phyloP scores from a whole-genome alignment of 768 basidiomycete genomes.

The Boletales sp. region DNA sequence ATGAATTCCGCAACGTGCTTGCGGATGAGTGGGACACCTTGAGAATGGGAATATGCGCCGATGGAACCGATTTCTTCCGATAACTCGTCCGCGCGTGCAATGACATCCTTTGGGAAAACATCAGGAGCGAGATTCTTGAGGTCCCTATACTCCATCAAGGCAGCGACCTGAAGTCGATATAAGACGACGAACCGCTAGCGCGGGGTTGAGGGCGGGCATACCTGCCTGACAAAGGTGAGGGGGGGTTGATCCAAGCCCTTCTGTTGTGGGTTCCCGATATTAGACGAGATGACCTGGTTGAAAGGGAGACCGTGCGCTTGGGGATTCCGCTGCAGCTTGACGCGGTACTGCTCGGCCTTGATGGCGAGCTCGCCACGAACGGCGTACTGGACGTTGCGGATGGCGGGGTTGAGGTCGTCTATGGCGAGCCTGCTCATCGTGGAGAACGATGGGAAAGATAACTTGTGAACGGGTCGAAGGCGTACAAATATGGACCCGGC shows the following conservation, averaged over 20 bases:
- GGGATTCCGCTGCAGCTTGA: conserved; percentile 54
- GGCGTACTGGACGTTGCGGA: conserved; percentile 91
- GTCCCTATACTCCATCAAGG: conserved; percentile 88
- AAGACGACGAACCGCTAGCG: too few relatives aligned
- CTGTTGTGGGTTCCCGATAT: conserved; percentile 98
- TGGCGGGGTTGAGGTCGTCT: conserved; percentile 76
- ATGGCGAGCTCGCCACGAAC: conserved; percentile 97
- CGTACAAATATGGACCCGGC: not conserved
- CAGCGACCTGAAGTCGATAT: conserved; percentile 59
- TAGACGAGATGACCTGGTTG: conserved; percentile 84
- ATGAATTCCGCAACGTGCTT: conserved; percentile 89
- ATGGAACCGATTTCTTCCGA: conserved; percentile 83
- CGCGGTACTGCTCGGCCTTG: conserved; percentile 82
- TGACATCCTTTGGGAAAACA: conserved; percentile 82
- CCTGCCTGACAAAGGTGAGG: conserved; percentile 91
- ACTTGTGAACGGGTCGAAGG: too few relatives aligned
- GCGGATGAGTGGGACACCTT: conserved; percentile 87
- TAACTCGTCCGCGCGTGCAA: conserved; percentile 80
- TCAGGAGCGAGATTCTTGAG: conserved; percentile 72
- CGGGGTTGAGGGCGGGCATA: conserved; percentile 29
- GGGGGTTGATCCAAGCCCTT: conserved; percentile 90
- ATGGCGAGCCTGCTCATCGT: conserved; percentile 59
- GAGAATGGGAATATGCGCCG: conserved; percentile 94
- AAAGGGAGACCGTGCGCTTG: conserved; percentile 66
- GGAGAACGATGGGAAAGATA: conserved; percentile 1